Evolutionary conservation across 2,329 filamentous ascomycete species (phyloP).

Genomic region (Colletotrichum eremochloae): DNA sequence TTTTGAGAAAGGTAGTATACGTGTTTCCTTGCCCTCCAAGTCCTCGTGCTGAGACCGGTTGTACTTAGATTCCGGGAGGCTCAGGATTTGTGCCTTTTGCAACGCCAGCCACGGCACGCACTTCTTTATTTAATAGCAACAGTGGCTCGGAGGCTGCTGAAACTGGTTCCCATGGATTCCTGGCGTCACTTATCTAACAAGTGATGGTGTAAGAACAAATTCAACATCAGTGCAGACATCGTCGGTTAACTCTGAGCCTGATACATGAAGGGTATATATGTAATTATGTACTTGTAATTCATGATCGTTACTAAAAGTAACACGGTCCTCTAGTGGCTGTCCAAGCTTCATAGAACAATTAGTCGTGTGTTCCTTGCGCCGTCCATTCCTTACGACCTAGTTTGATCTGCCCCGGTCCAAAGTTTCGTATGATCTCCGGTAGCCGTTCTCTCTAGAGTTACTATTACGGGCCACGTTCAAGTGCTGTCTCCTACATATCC

Average conservation of each 20-base stretch:
- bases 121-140: conserved; percentile 1
- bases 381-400: not conserved
- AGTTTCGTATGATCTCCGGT: no score
- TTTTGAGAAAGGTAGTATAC: conserved; percentile 19
- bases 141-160: no score
- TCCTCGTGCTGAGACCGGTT: conserved; percentile 1
- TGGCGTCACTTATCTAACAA: not conserved
- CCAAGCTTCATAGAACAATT: no score
- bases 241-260: not conserved
- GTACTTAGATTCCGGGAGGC: conserved; percentile 7
- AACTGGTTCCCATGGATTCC: not conserved
- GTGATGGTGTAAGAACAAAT: no score
- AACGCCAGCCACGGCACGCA: conserved; percentile 19
- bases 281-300: not conserved
- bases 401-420: not conserved
- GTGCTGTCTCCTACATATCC: conserved; percentile 60
- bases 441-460: not conserved
- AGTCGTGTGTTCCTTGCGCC: not conserved
- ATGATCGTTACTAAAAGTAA: not conserved
- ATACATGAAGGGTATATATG: no score
- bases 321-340: not conserved
- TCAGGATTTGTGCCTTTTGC: conserved; percentile 31
- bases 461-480: not conserved
- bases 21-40: not conserved
- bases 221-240: not conserved